Percentiles rank a stretch among this genome's conserved stretches.
Conservation (phyloP, 1,139 yeast genomes). For the Candida neerlandica region DNA sequence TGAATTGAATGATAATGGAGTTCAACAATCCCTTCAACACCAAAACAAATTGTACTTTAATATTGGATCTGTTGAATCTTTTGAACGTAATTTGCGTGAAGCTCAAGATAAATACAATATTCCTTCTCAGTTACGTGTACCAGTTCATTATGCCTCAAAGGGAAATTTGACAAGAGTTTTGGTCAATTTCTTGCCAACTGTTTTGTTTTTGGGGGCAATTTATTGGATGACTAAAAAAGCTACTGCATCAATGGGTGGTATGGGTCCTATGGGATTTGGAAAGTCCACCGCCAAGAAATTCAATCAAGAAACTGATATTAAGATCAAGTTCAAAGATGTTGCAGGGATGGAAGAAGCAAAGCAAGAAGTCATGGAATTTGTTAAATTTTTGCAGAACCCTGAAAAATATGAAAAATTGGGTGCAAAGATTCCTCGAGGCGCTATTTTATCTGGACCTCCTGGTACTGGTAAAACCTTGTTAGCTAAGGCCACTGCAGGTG, state of each 20-base stretch:
- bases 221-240: conserved; percentile 68
- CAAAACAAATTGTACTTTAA: conserved; percentile 51
- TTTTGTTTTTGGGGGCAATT: conserved; percentile 82
- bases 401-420: conserved; percentile 87
- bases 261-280: conserved; percentile 75
- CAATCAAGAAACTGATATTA: conserved; percentile 89
- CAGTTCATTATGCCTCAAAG: conserved; percentile 77
- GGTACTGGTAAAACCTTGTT: conserved; percentile 98
- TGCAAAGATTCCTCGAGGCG: conserved; percentile 97
- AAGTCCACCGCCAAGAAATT: conserved; percentile 88
- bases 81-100: conserved; percentile 79
- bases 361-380: conserved; percentile 97
- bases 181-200: conserved; percentile 78
- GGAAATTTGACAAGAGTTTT: conserved; percentile 65
- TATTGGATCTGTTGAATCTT: conserved; percentile 90
- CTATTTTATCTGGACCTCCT: conserved; percentile 97
- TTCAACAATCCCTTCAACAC: conserved; percentile 27
- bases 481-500: conserved; percentile 99
- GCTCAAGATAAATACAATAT: conserved; percentile 72
- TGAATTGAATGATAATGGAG: conserved; percentile 44
- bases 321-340: conserved; percentile 86
- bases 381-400: conserved; percentile 87
- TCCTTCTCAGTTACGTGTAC: conserved; percentile 68
- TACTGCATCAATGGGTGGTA: conserved; percentile 52
- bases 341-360: conserved; percentile 99